Evolutionary conservation across 768 basidiomycete genomes (phyloP).

Genomic region (Pisolithus albus): DNA sequence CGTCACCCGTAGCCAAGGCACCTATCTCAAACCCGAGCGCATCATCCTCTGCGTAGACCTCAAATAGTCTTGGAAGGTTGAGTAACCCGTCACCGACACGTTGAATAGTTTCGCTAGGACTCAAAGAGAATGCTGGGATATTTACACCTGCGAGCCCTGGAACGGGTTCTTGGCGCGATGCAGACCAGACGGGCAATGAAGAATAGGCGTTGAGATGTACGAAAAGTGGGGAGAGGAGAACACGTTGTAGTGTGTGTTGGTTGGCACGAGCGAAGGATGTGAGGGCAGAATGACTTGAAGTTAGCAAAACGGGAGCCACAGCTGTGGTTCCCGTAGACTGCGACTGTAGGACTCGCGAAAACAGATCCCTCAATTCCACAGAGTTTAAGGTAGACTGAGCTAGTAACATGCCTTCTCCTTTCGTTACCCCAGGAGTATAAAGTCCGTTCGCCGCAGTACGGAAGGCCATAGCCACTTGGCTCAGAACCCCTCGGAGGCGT

Average conservation of each 20-base stretch:
- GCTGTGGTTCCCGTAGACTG: slow-evolving; percentile 7
- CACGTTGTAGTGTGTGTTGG: slow-evolving; percentile 72
- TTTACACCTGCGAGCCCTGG: slow-evolving; percentile 35
- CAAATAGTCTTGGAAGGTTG: slow-evolving; percentile 88
- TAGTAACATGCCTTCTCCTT: slow-evolving; percentile 67
- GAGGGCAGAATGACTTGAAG: slow-evolving; percentile 48
- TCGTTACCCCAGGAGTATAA: slow-evolving; percentile 51
- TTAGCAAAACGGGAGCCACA: slow-evolving; percentile 37
- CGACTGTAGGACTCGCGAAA: slow-evolving; percentile 16
- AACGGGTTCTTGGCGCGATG: slow-evolving; percentile 26
- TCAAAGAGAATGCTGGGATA: slow-evolving; percentile 89
- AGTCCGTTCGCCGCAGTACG: slow-evolving; percentile 47
- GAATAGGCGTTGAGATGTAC: slow-evolving; percentile 69
- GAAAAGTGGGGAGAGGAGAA: slow-evolving; percentile 78
- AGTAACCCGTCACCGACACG: slow-evolving; percentile 90
- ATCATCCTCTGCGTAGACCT: slow-evolving; percentile 90
- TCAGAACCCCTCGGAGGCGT: slow-evolving; percentile 54
- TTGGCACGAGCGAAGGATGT: slow-evolving; percentile 62
- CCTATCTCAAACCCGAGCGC: slow-evolving; percentile 83
- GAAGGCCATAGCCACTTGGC: slow-evolving; percentile 55
- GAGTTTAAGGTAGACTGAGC: slow-evolving; percentile 84
- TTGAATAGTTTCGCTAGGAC: slow-evolving; percentile 83
- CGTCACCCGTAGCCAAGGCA: slow-evolving; percentile 68
- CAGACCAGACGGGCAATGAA: slow-evolving; percentile 58
- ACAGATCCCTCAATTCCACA: slow-evolving; percentile 49